A percentile compares a stretch with the other conserved stretches of the same genome.
Evolutionary conservation across 2,329 filamentous ascomycete genomes (phyloP).

Genomic region (Fusarium sacchari): DNA sequence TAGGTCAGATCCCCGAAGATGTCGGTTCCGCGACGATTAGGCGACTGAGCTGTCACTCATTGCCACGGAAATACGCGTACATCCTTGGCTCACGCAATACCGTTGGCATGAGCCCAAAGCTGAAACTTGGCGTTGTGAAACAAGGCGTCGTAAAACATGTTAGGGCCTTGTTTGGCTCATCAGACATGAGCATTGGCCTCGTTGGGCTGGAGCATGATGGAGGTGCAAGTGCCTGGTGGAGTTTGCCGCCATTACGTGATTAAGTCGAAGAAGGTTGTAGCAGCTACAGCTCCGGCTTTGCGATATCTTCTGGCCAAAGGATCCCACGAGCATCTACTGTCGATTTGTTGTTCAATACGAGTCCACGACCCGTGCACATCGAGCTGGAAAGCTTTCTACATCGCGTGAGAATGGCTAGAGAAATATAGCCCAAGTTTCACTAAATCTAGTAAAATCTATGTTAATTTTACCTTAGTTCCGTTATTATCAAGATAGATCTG

Average conservation of each 20-base stretch:
- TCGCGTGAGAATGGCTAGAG: neutral
- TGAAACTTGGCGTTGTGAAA: neutral
- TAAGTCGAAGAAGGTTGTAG: too few relatives aligned
- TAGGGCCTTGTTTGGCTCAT: neutral
- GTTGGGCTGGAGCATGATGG: neutral
- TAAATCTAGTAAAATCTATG: too few relatives aligned
- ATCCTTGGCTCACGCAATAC: neutral
- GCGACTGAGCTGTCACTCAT: neutral
- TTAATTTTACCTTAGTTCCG: rapidly evolving
- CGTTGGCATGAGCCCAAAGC: neutral
- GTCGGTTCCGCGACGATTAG: neutral
- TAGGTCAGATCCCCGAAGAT: neutral
- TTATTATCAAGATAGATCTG: rapidly evolving
- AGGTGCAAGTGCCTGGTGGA: neutral
- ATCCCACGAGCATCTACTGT: too few relatives aligned
- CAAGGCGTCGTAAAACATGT: neutral
- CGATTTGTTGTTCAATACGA: too few relatives aligned
- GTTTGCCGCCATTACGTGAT: too few relatives aligned
- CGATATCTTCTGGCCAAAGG: too few relatives aligned
- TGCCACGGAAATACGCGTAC: neutral
- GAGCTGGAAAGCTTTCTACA: too few relatives aligned
- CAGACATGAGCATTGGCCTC: neutral
- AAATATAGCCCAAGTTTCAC: neutral
- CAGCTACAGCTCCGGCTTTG: rapidly evolving
- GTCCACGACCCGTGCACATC: rapidly evolving